Percentiles rank a stretch among this genome's conserved stretches.
Evolutionary conservation across 2,329 filamentous ascomycete species (phyloP).

Genomic region (Phialocephala subalpina): DNA sequence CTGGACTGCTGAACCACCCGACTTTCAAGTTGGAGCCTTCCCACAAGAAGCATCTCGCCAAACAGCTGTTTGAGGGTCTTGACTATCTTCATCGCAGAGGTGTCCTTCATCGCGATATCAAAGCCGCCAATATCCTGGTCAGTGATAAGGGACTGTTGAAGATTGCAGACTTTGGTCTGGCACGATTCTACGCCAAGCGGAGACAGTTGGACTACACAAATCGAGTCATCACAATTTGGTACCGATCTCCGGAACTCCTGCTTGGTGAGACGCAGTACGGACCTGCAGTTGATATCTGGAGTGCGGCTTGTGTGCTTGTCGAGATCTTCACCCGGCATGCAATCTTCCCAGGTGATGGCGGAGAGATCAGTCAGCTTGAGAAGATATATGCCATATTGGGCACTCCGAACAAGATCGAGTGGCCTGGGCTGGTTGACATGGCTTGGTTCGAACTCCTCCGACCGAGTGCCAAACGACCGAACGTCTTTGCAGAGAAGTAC

Average conservation of each 20-base stretch:
- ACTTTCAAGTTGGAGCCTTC: conserved; percentile 84
- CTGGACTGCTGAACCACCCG: conserved; percentile 93
- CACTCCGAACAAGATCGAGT: conserved; percentile 83
- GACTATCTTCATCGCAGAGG: conserved; percentile 92
- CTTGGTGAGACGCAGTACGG: conserved; percentile 91
- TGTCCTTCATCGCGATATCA: conserved; percentile 97
- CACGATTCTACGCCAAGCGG: conserved; percentile 94
- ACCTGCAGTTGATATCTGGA: conserved; percentile 94
- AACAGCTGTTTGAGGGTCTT: conserved; percentile 91
- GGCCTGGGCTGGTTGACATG: conserved; percentile 92
- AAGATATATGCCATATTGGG: conserved; percentile 95
- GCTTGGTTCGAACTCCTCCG: conserved; percentile 95
- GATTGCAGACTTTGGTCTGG: conserved; percentile 93
- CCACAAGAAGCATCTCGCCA: conserved; percentile 92
- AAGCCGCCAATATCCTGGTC: conserved; percentile 96
- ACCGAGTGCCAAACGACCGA: conserved; percentile 75
- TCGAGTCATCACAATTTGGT: conserved; percentile 99
- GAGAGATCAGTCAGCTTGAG: conserved; percentile 94
- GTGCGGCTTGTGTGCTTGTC: conserved; percentile 93
- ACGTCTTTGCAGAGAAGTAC: conserved; percentile 85
- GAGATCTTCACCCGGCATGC: conserved; percentile 95
- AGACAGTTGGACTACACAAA: conserved; percentile 96
- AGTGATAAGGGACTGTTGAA: conserved; percentile 90
- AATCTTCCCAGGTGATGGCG: conserved; percentile 94
- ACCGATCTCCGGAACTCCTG: conserved; percentile 88